phyloP scores from a whole-genome alignment of 164 flowering plant species.

The Liquidambar formosana region DNA sequence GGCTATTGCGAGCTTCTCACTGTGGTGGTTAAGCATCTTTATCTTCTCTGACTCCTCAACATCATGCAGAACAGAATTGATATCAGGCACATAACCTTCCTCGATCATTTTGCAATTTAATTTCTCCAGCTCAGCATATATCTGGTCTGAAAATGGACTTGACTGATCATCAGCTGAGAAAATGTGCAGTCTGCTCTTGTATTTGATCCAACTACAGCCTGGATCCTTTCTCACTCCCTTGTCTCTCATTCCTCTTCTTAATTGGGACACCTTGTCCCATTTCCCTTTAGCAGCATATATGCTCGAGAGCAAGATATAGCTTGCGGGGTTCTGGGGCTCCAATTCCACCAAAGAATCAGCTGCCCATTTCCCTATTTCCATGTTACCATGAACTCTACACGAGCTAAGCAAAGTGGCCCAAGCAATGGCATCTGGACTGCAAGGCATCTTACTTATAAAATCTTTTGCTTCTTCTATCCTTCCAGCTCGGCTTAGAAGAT shows the following conservation, averaged over 20 bases:
- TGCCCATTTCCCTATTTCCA: conserved; percentile 91
- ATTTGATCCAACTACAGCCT: conserved; percentile 91
- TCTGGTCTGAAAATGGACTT: conserved; percentile 54
- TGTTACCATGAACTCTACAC: conserved; percentile 67
- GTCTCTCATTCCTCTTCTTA: conserved; percentile 70
- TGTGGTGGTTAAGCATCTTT: conserved; percentile 57
- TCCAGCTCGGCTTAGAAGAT: conserved; percentile 82
- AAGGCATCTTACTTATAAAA: conserved; percentile 73
- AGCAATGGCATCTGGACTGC: conserved; percentile 66
- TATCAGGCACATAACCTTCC: conserved; percentile 61
- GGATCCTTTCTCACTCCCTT: conserved; percentile 73
- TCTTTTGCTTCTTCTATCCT: conserved; percentile 69
- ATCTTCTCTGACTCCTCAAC: conserved; percentile 60
- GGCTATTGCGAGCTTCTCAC: conserved; percentile 77
- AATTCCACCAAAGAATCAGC: conserved; percentile 62
- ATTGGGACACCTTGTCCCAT: conserved; percentile 72
- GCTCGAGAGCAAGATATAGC: conserved; percentile 75
- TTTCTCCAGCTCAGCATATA: conserved; percentile 58
- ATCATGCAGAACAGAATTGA: conserved; percentile 55
- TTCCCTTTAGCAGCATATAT: conserved; percentile 80
- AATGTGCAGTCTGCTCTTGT: conserved; percentile 60
- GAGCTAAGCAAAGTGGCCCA: conserved; percentile 85
- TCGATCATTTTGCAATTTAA: conserved; percentile 43
- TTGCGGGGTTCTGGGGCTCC: conserved; percentile 76
- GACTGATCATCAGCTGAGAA: conserved; percentile 84